These are phyloP conservation scores for Podospora australis DNA, from an alignment of 495 filamentous ascomycete species.

Conservation along the genomic window DNA sequence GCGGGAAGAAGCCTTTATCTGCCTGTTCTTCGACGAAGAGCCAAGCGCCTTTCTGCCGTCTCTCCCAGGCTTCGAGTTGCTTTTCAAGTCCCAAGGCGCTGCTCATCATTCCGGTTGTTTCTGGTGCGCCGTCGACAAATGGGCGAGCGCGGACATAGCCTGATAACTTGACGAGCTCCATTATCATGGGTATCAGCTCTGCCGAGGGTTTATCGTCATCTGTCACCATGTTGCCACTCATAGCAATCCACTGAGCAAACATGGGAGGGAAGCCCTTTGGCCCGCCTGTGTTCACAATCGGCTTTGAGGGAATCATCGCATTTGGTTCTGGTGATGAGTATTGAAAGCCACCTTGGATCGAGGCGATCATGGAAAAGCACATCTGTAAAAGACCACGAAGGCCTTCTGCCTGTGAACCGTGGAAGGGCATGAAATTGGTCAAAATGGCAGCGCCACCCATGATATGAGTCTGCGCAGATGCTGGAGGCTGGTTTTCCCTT, in stretches of 20 bases:
- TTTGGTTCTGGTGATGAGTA: constrained; percentile 15
- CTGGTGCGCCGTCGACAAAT: constrained; percentile 27
- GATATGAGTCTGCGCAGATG: constrained; percentile 35
- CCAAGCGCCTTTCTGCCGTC: constrained; percentile 26
- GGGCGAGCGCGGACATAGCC: constrained; percentile 21
- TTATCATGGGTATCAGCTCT: constrained; percentile 27
- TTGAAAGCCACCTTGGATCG: constrained; percentile 13
- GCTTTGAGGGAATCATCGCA: constrained; percentile 5
- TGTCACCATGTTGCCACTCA: constrained; percentile 21
- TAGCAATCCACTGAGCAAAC: constrained; percentile 32
- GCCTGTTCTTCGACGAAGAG: constrained; percentile 17
- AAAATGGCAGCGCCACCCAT: constrained; percentile 40
- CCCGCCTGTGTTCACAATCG: constrained; percentile 24
- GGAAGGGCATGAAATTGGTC: constrained; percentile 26
- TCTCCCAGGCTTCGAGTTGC: constrained; percentile 30
- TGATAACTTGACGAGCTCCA: constrained; percentile 29
- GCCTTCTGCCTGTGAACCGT: constrained; percentile 21
- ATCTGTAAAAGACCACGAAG: constrained; percentile 34
- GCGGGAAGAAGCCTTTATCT: constrained; percentile 24
- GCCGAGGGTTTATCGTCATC: constrained; percentile 21
- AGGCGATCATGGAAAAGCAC: constrained; percentile 38
- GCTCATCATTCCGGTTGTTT: constrained; percentile 22
- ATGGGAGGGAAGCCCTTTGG: constrained; percentile 28
- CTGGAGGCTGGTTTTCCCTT: constrained; percentile 16
- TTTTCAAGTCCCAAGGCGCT: constrained; percentile 29